Conservation (phyloP, 2,329 filamentous ascomycete species). For the Raffaelea arxii region DNA sequence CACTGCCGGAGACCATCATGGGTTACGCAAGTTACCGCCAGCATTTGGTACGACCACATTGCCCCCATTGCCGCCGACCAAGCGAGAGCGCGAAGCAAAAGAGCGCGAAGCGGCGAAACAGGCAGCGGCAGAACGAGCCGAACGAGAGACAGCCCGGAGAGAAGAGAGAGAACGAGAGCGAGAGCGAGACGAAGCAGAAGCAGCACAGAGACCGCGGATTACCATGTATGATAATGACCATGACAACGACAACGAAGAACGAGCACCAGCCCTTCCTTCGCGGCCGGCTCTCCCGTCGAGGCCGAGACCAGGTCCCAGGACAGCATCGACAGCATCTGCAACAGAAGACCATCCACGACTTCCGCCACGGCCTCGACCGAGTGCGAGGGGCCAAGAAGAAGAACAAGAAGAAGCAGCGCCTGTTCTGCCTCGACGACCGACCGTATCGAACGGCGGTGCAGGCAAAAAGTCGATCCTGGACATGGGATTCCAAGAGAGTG, state of each 20-base stretch:
- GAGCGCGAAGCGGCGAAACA: no score
- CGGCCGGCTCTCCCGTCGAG: constrained; percentile 40
- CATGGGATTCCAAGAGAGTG: constrained; percentile 14
- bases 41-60: constrained; percentile 45
- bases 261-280: no score
- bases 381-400: neutral
- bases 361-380: neutral
- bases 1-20: constrained; percentile 27
- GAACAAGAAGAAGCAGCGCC: constrained; percentile 3
- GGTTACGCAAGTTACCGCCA: constrained; percentile 43
- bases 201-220: no score
- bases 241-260: neutral
- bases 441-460: neutral
- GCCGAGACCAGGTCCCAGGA: constrained; percentile 17
- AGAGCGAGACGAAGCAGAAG: neutral
- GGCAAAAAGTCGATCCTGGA: constrained; percentile 17
- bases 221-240: no score
- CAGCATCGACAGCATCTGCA: no score
- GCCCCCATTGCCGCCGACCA: constrained; percentile 46
- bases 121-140: no score
- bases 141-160: constrained; percentile 21
- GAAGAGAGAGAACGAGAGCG: constrained; percentile 13
- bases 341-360: no score
- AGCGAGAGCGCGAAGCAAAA: constrained; percentile 41
- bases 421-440: neutral